Evolutionary conservation across 163 green algal species (phyloP), one percentile per base, ranked within the genome.

Genomic region (Chlamydomonas reinhardtii): DNA sequence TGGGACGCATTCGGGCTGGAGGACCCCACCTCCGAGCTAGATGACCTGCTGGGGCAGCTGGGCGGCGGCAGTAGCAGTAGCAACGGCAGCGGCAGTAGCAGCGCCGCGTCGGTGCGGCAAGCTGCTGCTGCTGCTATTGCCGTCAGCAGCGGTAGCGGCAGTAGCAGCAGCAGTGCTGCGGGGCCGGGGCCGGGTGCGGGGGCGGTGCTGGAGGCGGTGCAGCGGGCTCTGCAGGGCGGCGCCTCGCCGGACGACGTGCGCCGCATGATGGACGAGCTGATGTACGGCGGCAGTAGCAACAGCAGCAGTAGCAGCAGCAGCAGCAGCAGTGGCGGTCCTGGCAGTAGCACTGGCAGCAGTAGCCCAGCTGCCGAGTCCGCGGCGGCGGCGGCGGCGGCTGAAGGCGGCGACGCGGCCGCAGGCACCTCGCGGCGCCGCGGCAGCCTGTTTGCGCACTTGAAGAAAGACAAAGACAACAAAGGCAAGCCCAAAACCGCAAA

Each of bases 11-110:
- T 39, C n/a, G 65, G n/a, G 5, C 65, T 72, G 16, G 65, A 35
- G 16, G n/a, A 35, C 29, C 3, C 29, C 65, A 8, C 52, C 65
- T 84, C 77, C 4, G 79, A 85, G 32, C 68, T 85, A 16, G 79
- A 85, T 24, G 52, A 77, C 22, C 52, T 85, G 34, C 54, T 85
- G 52, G 52, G 52, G 17, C 68, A 65, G 52, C 68, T 85, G 79
- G 34, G 43, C 64, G n/a, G 61, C 61, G 16, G 48, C 19, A 4
- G 32, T 5, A 17, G 32, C 31, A 31, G 48, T 31, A 19, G 32
- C 17, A 29, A 20, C 31, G 6, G 52, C 73, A 32, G 74, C 31
- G n/a, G 73, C 73, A 56, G 48, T 17, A 56, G 48, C 48, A 17
- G 12, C 8, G 43, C 17, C 25, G 15, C 73, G 25, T 29, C 48